Evolutionary conservation across 352 stramenopile genomes (phyloP), one percentile per base, ranked within the genome.

Genomic region (Pythium phragmiticola): DNA sequence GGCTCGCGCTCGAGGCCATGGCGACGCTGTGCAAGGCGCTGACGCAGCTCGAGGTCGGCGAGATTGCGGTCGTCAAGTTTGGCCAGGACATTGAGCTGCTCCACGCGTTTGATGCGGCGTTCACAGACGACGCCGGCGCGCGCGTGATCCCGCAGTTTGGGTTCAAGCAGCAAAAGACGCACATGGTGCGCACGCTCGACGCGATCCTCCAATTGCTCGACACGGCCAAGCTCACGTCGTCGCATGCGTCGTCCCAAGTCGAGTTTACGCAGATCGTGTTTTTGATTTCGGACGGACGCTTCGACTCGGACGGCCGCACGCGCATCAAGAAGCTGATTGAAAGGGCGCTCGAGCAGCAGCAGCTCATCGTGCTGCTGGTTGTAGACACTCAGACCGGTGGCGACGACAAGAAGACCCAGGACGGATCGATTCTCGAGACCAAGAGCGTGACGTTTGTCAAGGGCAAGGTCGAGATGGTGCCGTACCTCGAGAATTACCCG

Each of bases 401-500:
- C 26, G 4, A 5, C 34, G 34, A 39, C 34, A 13, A 39, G 11
- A 39, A 78, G 34, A 70, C 81, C 39, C 68, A 82, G 37, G 74
- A 82, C 46, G 97, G 97, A 28, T 99, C 94, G 37, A 99, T 99
- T 60, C 66, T 99, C 30, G 94, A 99, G 60, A 99, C 98, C 65
- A 98, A 99, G 80, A 97, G 97, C 60, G 96, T 99, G 30, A 94
- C 87, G 43, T 99, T 99, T 74, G 76, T 86, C 49, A 97, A 98
- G 53, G 97, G 97, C 45, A 98, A 98, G 65, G 90, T 98, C 50
- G 84, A 94, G 62, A 96, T 99, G 72, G 98, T 94, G 55, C 82
- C 90, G 23, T 99, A 99, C 81, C 89, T 99, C 36, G 98, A 99
- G 64, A 98, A 99, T 78, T 99, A 99, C 71, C 98, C 98, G 42